Conservation (phyloP, 148 eudicot species). For the Pouteria glomerata region DNA sequence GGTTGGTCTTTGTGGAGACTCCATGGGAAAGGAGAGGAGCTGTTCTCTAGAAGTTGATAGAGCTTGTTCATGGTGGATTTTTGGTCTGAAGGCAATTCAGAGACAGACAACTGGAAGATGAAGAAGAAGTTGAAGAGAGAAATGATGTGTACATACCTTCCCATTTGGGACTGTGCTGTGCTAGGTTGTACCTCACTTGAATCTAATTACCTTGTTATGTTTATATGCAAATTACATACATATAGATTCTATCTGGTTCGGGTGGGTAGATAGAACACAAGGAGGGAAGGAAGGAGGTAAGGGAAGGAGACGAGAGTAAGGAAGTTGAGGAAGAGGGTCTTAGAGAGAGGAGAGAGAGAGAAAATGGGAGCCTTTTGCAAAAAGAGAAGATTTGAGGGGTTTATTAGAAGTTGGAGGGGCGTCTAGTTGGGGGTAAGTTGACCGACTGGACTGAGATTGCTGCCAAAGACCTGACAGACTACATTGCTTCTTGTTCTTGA, state of each 20-base stretch:
- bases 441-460: no score
- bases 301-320: background rate
- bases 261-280: background rate
- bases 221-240: no score
- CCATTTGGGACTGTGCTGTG: constrained; percentile 9
- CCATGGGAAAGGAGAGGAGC: constrained; percentile 30
- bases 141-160: constrained; percentile 13
- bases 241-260: no score
- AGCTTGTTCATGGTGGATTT: constrained; percentile 40
- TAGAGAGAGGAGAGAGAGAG: no score
- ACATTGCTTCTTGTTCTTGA: no score
- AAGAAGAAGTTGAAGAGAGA: constrained; percentile 18
- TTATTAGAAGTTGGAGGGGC: no score
- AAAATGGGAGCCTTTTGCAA: no score
- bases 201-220: background rate
- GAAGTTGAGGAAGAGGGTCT: background rate
- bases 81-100: constrained; percentile 42
- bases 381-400: no score
- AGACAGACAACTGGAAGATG: constrained; percentile 19
- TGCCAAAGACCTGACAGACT: no score
- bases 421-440: no score
- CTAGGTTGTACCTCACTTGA: background rate
- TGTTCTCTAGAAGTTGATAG: constrained; percentile 28
- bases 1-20: constrained; percentile 29
- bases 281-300: background rate